Evolutionary conservation across 2,329 filamentous ascomycete genomes (phyloP).

Genomic region (Podosphaera xanthii): DNA sequence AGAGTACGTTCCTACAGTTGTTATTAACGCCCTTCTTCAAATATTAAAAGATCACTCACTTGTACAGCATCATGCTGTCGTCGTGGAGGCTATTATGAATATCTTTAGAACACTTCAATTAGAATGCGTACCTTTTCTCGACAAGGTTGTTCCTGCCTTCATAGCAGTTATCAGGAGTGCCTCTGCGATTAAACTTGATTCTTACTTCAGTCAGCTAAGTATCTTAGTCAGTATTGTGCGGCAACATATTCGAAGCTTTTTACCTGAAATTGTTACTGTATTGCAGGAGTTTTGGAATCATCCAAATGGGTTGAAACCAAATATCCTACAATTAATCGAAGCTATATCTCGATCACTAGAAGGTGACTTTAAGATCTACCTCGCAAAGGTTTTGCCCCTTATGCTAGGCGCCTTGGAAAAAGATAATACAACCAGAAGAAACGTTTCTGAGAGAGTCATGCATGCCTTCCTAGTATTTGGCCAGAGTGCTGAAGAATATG

Average conservation of each 20-base stretch:
- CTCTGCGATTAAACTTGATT: conserved; percentile 56
- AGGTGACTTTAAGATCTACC: conserved; percentile 92
- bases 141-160: conserved; percentile 85
- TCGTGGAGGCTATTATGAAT: conserved; percentile 95
- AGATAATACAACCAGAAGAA: conserved; percentile 51
- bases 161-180: conserved; percentile 71
- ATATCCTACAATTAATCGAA: conserved; percentile 79
- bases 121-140: conserved; percentile 87
- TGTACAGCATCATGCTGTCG: conserved; percentile 71
- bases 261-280: conserved; percentile 67
- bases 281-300: conserved; percentile 79
- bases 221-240: conserved; percentile 85
- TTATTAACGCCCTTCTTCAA: conserved; percentile 83
- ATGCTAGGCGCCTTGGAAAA: conserved; percentile 91
- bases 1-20: conserved; percentile 94
- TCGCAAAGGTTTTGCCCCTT: conserved; percentile 68
- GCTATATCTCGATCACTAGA: conserved; percentile 84
- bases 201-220: conserved; percentile 92
- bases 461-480: conserved; percentile 94
- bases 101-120: conserved; percentile 92
- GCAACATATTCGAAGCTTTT: conserved; percentile 81
- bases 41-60: conserved; percentile 82
- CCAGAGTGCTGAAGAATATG: conserved; percentile 89
- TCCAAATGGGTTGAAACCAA: conserved; percentile 61
- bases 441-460: conserved; percentile 70